Base-by-base conservation (phyloP, 2,329 filamentous ascomycete species). In the Colletotrichum filicis region DNA sequence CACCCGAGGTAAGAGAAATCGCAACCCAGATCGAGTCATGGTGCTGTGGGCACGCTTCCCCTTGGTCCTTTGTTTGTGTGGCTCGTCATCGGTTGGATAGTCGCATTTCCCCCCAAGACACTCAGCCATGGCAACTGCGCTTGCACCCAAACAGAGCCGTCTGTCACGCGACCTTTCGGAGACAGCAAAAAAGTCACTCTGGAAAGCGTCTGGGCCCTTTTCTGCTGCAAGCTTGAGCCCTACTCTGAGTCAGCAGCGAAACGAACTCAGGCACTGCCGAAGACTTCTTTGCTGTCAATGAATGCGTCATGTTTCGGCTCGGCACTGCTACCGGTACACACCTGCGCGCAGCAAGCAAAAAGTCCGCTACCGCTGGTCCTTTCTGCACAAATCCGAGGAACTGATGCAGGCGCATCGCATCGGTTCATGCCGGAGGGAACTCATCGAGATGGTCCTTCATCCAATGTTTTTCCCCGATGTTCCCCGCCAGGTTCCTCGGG, bases 1-100 rank as follows among this genome's bases (percentile, higher is more conserved):
- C 91, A 78, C 91, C 95, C 79, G 95, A 98, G 85, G 97, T 98
- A 93, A 92, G 94, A 87, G 59, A 63, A 60, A 62, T 22, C 19
- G 58, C 42, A 37, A 7, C 30, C 60, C 37, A 28, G 52, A 24
- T 66, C 65, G 69, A 66, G 64, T 74, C 73, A 73, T 58, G 59
- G 52, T 56, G 61, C 46, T 52, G 77, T 49, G 22, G 46, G 37
- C 66, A 73, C 66, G 24, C 58, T 68, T 58, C 49, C 52, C 28
- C 5, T 62, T 56, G 60, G 76, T 55, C 53, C 57, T 71, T 68
- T 71, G 46, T 67, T 63, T 66, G 49, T 68, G 26, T 49, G 52
- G 46, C 63, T 46, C 16, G 61, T 26, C 61, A 63, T 46, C 42
- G 32, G 46, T 26, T 22, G 42, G 42, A 49, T 11, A 56, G 49